Evolutionary conservation across 108 stramenopile species (phyloP).

Genomic region (Fragilariopsis cylindrus): DNA sequence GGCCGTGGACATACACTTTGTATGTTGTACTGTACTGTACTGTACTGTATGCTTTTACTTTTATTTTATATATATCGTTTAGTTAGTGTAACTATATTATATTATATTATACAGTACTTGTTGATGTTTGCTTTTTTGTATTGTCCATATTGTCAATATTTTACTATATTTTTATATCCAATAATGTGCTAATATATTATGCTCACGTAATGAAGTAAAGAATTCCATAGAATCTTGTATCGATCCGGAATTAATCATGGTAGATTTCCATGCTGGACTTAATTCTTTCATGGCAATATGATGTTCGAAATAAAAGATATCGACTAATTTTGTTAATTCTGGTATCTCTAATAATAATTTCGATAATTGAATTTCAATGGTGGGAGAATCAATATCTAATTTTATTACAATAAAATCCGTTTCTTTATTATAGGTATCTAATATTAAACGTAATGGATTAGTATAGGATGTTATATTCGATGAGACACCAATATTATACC

Average conservation of each 20-base stretch:
- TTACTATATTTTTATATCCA: constrained; percentile 30
- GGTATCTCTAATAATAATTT: constrained; percentile 36
- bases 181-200: constrained; percentile 58
- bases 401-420: constrained; percentile 57
- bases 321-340: constrained; percentile 36
- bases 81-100: not conserved
- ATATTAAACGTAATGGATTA: constrained; percentile 47
- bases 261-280: constrained; percentile 24
- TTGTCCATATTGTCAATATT: not conserved
- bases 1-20: too few species aligned
- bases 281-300: constrained; percentile 52
- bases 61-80: not conserved
- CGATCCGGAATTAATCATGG: constrained; percentile 33
- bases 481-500: constrained; percentile 52
- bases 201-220: constrained; percentile 41
- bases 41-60: not conserved
- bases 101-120: not conserved
- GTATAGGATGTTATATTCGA: constrained; percentile 18
- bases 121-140: not conserved
- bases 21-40: not conserved
- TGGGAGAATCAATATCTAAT: constrained; percentile 51
- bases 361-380: constrained; percentile 42
- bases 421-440: constrained; percentile 34
- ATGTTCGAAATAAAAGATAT: constrained; percentile 79
- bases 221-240: constrained; percentile 53